Conservation (phyloP, 108 stramenopile genomes). For the Pseudonitzschia multistriata region DNA sequence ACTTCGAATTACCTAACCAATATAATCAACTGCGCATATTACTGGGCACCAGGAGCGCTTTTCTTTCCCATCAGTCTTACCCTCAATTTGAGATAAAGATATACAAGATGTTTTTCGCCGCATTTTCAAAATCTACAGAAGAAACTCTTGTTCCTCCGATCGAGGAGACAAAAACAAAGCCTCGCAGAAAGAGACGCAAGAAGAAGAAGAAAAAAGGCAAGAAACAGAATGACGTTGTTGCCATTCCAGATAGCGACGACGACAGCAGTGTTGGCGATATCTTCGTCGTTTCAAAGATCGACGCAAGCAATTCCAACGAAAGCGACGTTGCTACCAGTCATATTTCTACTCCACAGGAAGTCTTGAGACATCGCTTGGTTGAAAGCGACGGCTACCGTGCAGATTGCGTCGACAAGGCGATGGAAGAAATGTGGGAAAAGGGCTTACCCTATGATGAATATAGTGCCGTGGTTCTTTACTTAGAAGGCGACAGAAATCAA, state of each 20-base stretch:
- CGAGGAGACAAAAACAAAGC: background rate
- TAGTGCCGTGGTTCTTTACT: conserved; percentile 30
- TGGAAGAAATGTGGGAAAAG: conserved; percentile 52
- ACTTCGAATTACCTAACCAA: no score
- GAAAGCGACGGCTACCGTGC: conserved; percentile 20
- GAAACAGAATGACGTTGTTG: background rate
- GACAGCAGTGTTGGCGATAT: background rate
- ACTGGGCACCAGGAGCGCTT: no score
- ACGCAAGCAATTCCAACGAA: background rate
- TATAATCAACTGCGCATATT: no score
- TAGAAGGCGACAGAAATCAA: conserved; percentile 10
- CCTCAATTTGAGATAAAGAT: no score
- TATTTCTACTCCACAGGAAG: conserved; percentile 25
- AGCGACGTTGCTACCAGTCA: background rate
- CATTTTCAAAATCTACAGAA: background rate
- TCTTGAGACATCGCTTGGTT: conserved; percentile 21
- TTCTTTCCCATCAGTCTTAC: no score
- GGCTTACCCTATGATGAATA: conserved; percentile 37
- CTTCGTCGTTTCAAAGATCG: background rate
- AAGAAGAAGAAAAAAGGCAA: background rate
- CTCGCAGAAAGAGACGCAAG: background rate
- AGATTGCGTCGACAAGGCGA: conserved; percentile 34
- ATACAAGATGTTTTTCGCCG: no score
- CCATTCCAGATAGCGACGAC: background rate
- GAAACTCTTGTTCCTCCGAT: background rate